Base-by-base conservation (phyloP, 768 basidiomycete species). In the Trametes cubensis region DNA sequence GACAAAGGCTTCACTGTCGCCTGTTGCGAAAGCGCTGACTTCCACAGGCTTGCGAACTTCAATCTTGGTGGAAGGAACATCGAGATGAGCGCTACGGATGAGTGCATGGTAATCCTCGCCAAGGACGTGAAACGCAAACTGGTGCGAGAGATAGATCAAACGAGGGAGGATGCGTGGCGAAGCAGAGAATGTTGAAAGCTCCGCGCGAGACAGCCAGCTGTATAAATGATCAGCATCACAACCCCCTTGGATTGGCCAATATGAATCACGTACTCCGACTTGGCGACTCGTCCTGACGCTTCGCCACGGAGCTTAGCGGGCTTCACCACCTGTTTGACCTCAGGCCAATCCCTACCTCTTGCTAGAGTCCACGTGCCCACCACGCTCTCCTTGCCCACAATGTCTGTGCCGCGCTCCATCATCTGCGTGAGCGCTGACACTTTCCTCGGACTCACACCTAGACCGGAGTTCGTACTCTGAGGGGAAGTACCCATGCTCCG, bases 91-190 rank as follows among this genome's bases (percentile, higher is more conserved):
- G 4, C 81, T 80, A 38, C 85, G 84, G 40, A 88, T 83, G n/a
- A 90, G 83, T 0, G 90, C 88, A 58, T 92, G 87, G 69, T 93
- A 92, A 66, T 94, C 87, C 64, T 88, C 85, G 14, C 85, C 85
- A 0, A 94, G 80, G 2, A 85, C 81, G 67, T 84, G 81, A 78
- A 96, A 96, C 13, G 86, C 79, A 71, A 96, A 92, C 62, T 95
- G 92, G 66, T 93, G 90, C 0, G 87, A 85, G 18, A 92, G 85
- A 73, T 96, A 96, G 30, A 97, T 80, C 0, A 90, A 80, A 0
- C 86, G 82, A 2, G 93, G 90, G 0, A 91, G 80, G 39, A 92
- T 77, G 2, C 74, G 77, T 0, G 80, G 77, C 1, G 86, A 84
- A 4, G 75, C 78, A 1, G 89, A 85, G 70, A 73, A 85, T 0